Evolutionary conservation across 2,329 filamentous ascomycete species (phyloP).

Genomic region (Ceratocystis ficicola): DNA sequence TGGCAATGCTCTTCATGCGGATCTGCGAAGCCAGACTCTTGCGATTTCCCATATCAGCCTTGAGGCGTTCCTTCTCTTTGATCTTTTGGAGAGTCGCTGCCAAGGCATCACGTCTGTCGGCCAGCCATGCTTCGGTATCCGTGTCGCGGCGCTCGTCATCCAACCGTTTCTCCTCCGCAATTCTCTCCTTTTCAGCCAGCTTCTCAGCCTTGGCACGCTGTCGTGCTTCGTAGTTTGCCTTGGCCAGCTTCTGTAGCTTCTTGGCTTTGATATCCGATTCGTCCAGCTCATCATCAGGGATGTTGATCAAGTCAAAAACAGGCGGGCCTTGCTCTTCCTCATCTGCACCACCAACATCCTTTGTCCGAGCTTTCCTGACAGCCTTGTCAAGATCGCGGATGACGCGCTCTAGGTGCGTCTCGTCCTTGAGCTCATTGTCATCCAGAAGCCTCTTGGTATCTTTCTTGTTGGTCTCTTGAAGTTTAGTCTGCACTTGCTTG

Average conservation of each 20-base stretch:
- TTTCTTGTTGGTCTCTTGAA: slow-evolving; percentile 75
- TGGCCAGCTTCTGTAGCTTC: slow-evolving; percentile 80
- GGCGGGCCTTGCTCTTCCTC: slow-evolving; percentile 70
- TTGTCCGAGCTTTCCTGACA: slow-evolving; percentile 80
- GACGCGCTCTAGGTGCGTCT: slow-evolving; percentile 68
- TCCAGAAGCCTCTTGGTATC: slow-evolving; percentile 78
- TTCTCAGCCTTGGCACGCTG: slow-evolving; percentile 94
- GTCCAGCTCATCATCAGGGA: slow-evolving; percentile 84
- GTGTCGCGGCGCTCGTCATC: slow-evolving; percentile 76
- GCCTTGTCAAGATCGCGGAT: slow-evolving; percentile 84
- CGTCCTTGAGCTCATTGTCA: slow-evolving; percentile 83
- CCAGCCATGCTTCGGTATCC: slow-evolving; percentile 76
- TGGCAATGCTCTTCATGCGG: slow-evolving; percentile 96
- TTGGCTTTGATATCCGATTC: slow-evolving; percentile 87
- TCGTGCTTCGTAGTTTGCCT: slow-evolving; percentile 86
- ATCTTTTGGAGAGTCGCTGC: slow-evolving; percentile 63
- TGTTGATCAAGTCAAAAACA: slow-evolving; percentile 76
- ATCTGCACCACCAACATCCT: slow-evolving; percentile 70
- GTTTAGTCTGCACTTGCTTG: slow-evolving; percentile 62
- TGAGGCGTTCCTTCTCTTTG: slow-evolving; percentile 84
- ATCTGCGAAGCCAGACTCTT: slow-evolving; percentile 94
- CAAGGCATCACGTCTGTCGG: slow-evolving; percentile 66
- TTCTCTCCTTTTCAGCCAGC: slow-evolving; percentile 74
- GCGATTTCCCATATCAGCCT: slow-evolving; percentile 87
- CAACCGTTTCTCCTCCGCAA: slow-evolving; percentile 68